Percentiles rank a stretch among this genome's conserved stretches.
Evolutionary conservation across 176 grass and related monocot species (phyloP).

Genomic region (Carex kokanica): DNA sequence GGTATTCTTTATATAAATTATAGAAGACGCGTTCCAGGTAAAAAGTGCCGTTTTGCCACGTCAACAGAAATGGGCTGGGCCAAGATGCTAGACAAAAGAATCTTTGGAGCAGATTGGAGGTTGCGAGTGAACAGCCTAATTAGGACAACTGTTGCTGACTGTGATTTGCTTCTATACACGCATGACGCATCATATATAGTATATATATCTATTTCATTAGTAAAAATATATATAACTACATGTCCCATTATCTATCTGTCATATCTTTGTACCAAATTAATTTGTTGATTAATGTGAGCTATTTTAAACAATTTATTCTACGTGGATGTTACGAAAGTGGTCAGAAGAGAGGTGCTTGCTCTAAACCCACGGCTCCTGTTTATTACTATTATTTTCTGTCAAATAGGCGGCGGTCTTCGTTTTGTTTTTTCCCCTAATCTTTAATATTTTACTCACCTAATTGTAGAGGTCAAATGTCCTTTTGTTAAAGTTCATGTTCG

Average conservation of each 20-base stretch:
- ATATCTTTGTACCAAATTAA: neutral
- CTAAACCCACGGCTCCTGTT: neutral
- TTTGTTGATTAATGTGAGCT: neutral
- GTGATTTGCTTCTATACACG: neutral
- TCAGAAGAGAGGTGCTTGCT: neutral
- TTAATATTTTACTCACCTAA: too few relatives aligned
- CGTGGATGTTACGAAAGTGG: neutral
- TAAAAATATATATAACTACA: neutral
- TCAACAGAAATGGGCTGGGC: neutral
- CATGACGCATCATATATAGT: neutral
- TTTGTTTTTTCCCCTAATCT: neutral
- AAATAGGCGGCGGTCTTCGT: neutral
- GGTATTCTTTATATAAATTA: too few relatives aligned
- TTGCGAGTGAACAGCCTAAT: constrained; percentile 1
- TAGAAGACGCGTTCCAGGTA: neutral
- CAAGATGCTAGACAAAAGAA: constrained; percentile 3
- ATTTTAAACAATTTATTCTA: neutral
- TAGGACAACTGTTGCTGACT: neutral
- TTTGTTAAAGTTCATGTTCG: neutral
- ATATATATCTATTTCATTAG: neutral
- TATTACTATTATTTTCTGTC: neutral
- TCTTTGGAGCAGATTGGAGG: neutral
- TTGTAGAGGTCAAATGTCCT: constrained; percentile 13
- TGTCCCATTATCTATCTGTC: neutral
- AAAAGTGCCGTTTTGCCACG: neutral